phyloP scores from a whole-genome alignment of 345 rosid species.

The Sapria himalayana region DNA sequence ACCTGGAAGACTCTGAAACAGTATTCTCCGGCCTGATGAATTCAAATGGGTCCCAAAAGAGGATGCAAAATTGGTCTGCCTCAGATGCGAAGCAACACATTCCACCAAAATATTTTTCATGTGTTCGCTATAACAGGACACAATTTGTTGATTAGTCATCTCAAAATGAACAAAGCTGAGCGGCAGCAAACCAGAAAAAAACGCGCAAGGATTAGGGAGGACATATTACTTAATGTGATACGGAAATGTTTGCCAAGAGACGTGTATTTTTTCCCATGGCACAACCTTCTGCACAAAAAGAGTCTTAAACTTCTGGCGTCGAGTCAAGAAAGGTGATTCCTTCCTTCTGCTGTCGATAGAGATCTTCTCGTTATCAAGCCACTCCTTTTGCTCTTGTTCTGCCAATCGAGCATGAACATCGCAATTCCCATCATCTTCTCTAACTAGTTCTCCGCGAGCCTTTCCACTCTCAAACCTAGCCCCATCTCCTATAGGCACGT shows the following conservation, averaged over 20 bases:
- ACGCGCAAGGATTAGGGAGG: too few relatives aligned
- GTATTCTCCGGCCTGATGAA: slow-evolving; percentile 78
- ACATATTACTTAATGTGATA: slow-evolving; percentile 62
- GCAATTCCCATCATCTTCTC: slow-evolving; percentile 13
- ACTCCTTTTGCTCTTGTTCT: slow-evolving; percentile 83
- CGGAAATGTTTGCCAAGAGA: slow-evolving; percentile 92
- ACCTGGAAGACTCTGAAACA: slow-evolving; percentile 92
- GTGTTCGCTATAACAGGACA: slow-evolving; percentile 32
- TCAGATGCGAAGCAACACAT: slow-evolving; percentile 74
- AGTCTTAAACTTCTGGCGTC: slow-evolving; percentile 57
- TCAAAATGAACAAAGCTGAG: too few relatives aligned
- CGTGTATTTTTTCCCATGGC: slow-evolving; percentile 77
- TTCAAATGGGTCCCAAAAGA: slow-evolving; percentile 53
- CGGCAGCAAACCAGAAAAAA: too few relatives aligned
- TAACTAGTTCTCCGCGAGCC: slow-evolving; percentile 12
- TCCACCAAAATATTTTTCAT: slow-evolving; percentile 60
- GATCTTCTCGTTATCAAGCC: slow-evolving; percentile 68
- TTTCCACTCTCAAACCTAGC: slow-evolving; percentile 24
- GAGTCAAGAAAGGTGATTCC: slow-evolving; percentile 53
- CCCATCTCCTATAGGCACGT: slow-evolving; percentile 26
- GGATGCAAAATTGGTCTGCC: slow-evolving; percentile 30
- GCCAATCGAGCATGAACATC: slow-evolving; percentile 68
- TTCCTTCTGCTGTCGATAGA: slow-evolving; percentile 52
- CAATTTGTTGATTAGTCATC: not conserved
- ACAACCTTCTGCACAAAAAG: slow-evolving; percentile 61